These are phyloP conservation scores for Neckera pumila DNA, from an alignment of 225 moss, liverwort and hornwort genomes.

Conservation along the genomic window DNA sequence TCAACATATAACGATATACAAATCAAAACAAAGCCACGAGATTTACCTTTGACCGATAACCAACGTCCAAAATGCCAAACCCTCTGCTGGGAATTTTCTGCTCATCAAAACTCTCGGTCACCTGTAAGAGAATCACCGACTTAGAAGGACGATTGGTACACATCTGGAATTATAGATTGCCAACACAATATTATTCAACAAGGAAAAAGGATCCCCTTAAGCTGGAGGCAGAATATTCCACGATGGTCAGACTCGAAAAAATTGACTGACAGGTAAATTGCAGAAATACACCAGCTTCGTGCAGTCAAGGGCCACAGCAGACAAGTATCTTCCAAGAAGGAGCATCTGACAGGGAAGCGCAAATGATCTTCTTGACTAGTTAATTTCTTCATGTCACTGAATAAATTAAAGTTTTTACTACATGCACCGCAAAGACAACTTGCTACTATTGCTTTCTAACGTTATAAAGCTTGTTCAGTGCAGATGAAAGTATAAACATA, in stretches of 20 bases:
- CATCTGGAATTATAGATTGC: neutral
- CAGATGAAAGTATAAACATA: neutral
- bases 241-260: neutral
- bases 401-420: neutral
- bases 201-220: neutral
- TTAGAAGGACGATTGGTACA: neutral
- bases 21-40: neutral
- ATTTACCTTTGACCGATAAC: slow-evolving; percentile 65
- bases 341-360: neutral
- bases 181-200: neutral
- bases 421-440: too few species aligned
- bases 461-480: neutral
- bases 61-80: slow-evolving; percentile 90
- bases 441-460: neutral
- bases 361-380: neutral
- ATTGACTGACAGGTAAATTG: neutral
- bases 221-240: neutral
- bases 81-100: slow-evolving; percentile 83
- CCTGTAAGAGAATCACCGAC: slow-evolving; percentile 11
- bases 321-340: neutral
- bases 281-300: neutral
- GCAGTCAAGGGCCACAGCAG: neutral
- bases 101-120: slow-evolving; percentile 81
- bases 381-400: neutral
- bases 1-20: neutral